These are phyloP conservation scores for Stephania japonica DNA, from an alignment of 164 flowering plant genomes.

Conservation along the genomic window DNA sequence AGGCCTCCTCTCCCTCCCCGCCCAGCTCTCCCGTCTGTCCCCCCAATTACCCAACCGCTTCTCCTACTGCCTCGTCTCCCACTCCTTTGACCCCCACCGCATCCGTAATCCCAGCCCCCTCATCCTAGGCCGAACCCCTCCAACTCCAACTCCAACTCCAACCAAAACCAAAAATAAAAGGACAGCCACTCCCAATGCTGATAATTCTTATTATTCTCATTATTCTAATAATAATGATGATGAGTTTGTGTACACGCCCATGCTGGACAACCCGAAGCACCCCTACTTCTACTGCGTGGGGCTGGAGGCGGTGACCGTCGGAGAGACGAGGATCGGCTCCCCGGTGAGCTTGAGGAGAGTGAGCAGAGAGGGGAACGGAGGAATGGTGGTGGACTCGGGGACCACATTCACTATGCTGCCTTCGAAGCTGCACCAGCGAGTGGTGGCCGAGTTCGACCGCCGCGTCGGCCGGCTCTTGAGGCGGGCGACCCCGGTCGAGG, in stretches of 20 bases:
- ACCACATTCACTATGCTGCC: conserved; percentile 90
- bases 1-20: conserved; percentile 72
- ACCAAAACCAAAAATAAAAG: no score
- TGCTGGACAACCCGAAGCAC: conserved; percentile 69
- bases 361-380: conserved; percentile 59
- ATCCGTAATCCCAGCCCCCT: conserved; percentile 68
- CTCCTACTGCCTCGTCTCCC: conserved; percentile 82
- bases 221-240: background rate
- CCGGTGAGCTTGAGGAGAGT: conserved; percentile 42
- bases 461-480: conserved; percentile 37
- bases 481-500: conserved; percentile 50
- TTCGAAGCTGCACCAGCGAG: conserved; percentile 28
- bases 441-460: conserved; percentile 49
- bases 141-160: conserved; percentile 12
- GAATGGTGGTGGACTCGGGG: conserved; percentile 91
- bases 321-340: conserved; percentile 38
- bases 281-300: conserved; percentile 83
- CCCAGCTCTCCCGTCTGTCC: conserved; percentile 53
- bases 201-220: no score
- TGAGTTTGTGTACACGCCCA: conserved; percentile 53
- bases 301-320: conserved; percentile 62
- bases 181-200: no score
- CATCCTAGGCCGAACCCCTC: conserved; percentile 60
- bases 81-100: conserved; percentile 47
- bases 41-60: conserved; percentile 70